A percentile compares a stretch with the other conserved stretches of the same genome.
These are phyloP conservation scores for Suillus subalutaceus DNA, from an alignment of 768 basidiomycete genomes.

Conservation along the genomic window DNA sequence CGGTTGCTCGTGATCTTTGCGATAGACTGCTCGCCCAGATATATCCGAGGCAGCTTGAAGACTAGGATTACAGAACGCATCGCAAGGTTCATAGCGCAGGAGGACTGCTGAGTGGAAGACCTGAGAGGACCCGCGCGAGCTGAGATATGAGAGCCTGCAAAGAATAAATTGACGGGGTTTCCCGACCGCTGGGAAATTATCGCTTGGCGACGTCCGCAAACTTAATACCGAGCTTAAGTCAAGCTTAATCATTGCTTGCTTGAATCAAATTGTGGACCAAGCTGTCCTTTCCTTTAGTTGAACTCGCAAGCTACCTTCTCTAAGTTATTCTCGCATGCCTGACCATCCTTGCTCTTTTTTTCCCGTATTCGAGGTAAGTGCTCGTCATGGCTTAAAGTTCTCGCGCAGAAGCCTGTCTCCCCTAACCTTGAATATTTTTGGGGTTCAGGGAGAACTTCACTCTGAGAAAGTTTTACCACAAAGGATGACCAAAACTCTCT, in stretches of 20 bases:
- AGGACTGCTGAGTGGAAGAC: not conserved
- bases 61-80: not conserved
- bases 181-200: no score
- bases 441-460: not conserved
- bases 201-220: not conserved
- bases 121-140: not conserved
- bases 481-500: not conserved
- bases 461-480: not conserved
- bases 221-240: not conserved
- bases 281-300: not conserved
- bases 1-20: not conserved
- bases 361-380: not conserved
- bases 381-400: not conserved
- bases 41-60: not conserved
- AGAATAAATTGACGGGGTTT: not conserved
- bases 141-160: not conserved
- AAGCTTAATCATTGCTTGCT: not conserved
- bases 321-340: not conserved
- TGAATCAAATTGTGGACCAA: not conserved
- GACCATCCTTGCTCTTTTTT: not conserved
- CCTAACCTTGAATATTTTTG: not conserved
- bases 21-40: not conserved
- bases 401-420: not conserved
- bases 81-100: not conserved
- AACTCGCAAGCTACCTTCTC: not conserved